Conservation (phyloP, 257 asterid species). For the Solanum neorickii region DNA sequence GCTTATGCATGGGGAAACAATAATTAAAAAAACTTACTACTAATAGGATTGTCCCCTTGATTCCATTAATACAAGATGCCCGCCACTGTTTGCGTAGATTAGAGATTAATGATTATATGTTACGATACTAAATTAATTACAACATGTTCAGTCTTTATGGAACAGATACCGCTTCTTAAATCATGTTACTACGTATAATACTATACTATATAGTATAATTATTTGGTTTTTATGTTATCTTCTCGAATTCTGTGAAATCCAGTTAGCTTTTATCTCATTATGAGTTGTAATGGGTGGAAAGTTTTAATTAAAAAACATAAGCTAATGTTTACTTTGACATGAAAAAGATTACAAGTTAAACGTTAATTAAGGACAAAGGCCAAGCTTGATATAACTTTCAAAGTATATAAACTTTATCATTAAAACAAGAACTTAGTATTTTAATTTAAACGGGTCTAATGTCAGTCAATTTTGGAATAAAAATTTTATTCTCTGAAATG, state of each 20-base stretch:
- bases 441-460: too few relatives aligned
- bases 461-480: too few relatives aligned
- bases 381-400: not conserved
- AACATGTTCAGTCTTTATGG: not conserved
- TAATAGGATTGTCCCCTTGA: slow-evolving; percentile 36
- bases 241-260: not conserved
- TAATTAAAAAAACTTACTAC: not conserved
- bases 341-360: not conserved
- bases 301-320: not conserved
- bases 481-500: too few relatives aligned
- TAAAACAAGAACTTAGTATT: too few relatives aligned
- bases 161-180: not conserved
- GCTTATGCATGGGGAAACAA: not conserved
- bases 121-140: not conserved
- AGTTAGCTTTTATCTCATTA: not conserved
- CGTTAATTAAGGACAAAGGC: not conserved
- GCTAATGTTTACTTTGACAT: not conserved
- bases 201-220: not conserved
- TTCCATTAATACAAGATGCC: slow-evolving; percentile 20
- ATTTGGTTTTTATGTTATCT: not conserved
- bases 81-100: not conserved
- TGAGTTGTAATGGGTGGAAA: not conserved
- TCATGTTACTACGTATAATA: not conserved
- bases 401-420: not conserved
- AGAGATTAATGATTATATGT: slow-evolving; percentile 1